Percentiles rank a stretch among this genome's conserved stretches.
phyloP scores from a whole-genome alignment of 108 stramenopile genomes.

The Cyclotella choctawhatcheeana region DNA sequence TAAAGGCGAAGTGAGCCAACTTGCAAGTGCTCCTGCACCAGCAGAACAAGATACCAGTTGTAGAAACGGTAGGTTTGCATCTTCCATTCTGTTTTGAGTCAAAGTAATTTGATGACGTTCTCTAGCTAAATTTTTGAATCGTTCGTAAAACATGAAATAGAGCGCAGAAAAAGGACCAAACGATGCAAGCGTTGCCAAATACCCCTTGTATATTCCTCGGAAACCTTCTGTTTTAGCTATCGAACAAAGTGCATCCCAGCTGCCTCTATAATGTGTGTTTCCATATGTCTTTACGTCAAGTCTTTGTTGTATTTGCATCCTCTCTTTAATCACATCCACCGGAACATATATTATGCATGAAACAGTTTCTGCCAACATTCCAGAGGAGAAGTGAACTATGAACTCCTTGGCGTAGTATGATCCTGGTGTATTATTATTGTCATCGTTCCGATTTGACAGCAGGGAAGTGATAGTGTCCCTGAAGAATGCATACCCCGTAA shows the following conservation, averaged over 20 bases:
- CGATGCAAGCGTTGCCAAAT: conserved; percentile 91
- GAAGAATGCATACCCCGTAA: conserved; percentile 90
- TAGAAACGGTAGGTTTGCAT: conserved; percentile 60
- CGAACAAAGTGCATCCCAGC: conserved; percentile 78
- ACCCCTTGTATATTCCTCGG: conserved; percentile 92
- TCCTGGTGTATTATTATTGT: neutral
- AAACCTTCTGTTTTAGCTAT: conserved; percentile 85
- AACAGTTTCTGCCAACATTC: conserved; percentile 88
- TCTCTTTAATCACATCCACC: conserved; percentile 98
- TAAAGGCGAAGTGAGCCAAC: conserved; percentile 95
- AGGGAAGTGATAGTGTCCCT: conserved; percentile 58
- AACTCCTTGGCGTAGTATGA: conserved; percentile 46
- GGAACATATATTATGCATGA: conserved; percentile 97
- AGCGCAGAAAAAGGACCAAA: conserved; percentile 98
- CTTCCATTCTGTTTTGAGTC: conserved; percentile 12
- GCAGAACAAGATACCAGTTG: conserved; percentile 79
- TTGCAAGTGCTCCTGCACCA: conserved; percentile 89
- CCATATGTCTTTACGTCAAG: neutral
- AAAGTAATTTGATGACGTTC: conserved; percentile 16
- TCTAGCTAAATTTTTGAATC: conserved; percentile 64
- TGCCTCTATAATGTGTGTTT: conserved; percentile 66
- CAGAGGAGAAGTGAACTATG: conserved; percentile 70
- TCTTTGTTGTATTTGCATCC: conserved; percentile 90
- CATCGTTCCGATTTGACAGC: conserved; percentile 7
- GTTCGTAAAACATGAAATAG: conserved; percentile 96